These are phyloP conservation scores for Asclepias syriaca DNA, from an alignment of 257 asterid species.

Conservation along the genomic window DNA sequence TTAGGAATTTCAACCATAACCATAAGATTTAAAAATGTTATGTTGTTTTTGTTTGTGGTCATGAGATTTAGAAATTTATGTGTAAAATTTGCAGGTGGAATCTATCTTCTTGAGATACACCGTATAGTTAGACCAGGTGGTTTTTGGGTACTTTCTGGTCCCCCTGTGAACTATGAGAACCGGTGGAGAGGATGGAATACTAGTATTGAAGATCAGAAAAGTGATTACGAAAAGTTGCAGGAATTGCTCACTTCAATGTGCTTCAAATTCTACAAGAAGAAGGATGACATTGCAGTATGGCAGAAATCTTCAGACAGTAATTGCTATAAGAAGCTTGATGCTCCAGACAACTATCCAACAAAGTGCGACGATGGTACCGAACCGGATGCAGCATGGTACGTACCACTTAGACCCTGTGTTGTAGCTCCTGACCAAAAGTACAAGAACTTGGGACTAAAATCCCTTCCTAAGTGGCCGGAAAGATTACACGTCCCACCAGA, in stretches of 20 bases:
- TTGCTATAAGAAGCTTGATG: slow-evolving; percentile 81
- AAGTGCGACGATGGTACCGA: slow-evolving; percentile 94
- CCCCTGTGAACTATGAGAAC: slow-evolving; percentile 89
- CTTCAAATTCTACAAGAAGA: slow-evolving; percentile 78
- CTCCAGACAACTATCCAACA: slow-evolving; percentile 68
- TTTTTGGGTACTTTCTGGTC: slow-evolving; percentile 98
- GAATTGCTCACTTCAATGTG: slow-evolving; percentile 83
- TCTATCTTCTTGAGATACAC: slow-evolving; percentile 82
- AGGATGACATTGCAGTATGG: slow-evolving; percentile 97
- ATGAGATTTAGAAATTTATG: neutral
- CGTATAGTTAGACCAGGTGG: slow-evolving; percentile 98
- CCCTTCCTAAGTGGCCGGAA: slow-evolving; percentile 87
- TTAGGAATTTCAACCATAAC: slow-evolving; percentile 18
- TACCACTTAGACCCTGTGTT: slow-evolving; percentile 87
- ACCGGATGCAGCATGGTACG: slow-evolving; percentile 97
- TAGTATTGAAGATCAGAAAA: slow-evolving; percentile 78
- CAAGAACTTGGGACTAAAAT: slow-evolving; percentile 47
- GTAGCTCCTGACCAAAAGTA: slow-evolving; percentile 59
- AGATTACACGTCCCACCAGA: slow-evolving; percentile 68
- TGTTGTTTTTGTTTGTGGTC: neutral
- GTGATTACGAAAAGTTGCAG: slow-evolving; percentile 77
- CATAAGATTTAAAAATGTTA: neutral
- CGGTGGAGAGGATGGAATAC: slow-evolving; percentile 99
- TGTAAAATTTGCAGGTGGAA: slow-evolving; percentile 63
- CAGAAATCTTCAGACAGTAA: slow-evolving; percentile 55